Evolutionary conservation across 1,139 yeast species (phyloP).

Genomic region (Yamadazyma mexicana): DNA sequence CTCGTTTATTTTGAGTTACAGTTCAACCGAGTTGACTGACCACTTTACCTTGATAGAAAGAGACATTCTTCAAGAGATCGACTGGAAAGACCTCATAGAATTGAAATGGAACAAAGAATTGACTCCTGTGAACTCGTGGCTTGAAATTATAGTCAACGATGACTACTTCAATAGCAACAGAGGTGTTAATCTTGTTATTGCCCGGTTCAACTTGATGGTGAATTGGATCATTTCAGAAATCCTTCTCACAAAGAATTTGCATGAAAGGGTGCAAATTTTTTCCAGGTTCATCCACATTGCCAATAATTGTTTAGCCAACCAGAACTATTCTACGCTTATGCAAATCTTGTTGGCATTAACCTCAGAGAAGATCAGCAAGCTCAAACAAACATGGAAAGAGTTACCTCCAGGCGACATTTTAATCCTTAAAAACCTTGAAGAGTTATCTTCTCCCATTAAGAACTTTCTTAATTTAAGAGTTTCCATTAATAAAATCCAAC

Average conservation of each 20-base stretch:
- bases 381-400: slow-evolving; percentile 74
- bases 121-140: slow-evolving; percentile 82
- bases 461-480: slow-evolving; percentile 67
- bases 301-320: slow-evolving; percentile 65
- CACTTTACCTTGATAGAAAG: slow-evolving; percentile 86
- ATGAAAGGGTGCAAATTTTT: slow-evolving; percentile 64
- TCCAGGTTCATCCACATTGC: slow-evolving; percentile 86
- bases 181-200: slow-evolving; percentile 82
- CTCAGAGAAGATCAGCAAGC: slow-evolving; percentile 62
- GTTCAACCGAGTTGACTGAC: slow-evolving; percentile 63
- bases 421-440: slow-evolving; percentile 65
- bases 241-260: slow-evolving; percentile 59
- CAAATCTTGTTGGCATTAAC: slow-evolving; percentile 82
- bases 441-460: slow-evolving; percentile 61
- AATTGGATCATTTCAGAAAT: slow-evolving; percentile 94
- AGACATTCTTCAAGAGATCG: slow-evolving; percentile 80
- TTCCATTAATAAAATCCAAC: slow-evolving; percentile 60
- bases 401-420: slow-evolving; percentile 58
- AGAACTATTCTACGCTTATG: slow-evolving; percentile 84
- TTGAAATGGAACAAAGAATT: slow-evolving; percentile 70
- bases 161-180: slow-evolving; percentile 48
- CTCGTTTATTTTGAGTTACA: slow-evolving; percentile 76
- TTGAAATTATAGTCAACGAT: slow-evolving; percentile 67
- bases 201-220: slow-evolving; percentile 84
- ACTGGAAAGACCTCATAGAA: slow-evolving; percentile 88